Evolutionary conservation across 2,329 filamentous ascomycete genomes (phyloP), one percentile per base, ranked within the genome.

Genomic region (Talaromyces sp.): DNA sequence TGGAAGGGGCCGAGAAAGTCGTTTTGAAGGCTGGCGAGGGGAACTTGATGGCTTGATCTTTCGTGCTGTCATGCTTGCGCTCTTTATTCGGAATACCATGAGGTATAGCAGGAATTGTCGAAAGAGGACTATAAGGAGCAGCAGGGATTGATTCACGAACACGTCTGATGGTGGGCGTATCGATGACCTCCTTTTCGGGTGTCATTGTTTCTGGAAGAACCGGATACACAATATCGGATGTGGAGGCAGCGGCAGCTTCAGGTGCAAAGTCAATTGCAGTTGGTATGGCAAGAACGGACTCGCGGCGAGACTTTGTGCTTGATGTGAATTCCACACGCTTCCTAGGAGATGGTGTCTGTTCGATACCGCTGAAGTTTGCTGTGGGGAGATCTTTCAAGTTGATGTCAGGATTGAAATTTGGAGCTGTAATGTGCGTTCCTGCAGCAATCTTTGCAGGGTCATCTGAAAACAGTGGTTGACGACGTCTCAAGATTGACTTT

Each of bases 321-420:
- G 89, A 89, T 0, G 90, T 92, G 72, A 96, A 97, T 60, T 90
- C 88, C 41, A 96, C 91, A 64, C 86, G 89, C 80, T 96, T 96
- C 76, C 88, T 90, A 27, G 88, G 85, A 37, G 88, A 88, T 8
- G 90, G 90, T 1, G 90, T 92, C 5, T 87, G 88, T 6, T 85
- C 82, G 50, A 43, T 17, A 19, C 83, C 74, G 27, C 70, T 67
- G 3, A 70, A 72, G 37, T 72, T 70, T 11, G 66, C 61, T 31
- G 72, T 70, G 22, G 71, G 72, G 13, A 77, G 68, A 47, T 70
- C 73, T 22, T 61, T 66, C 37, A 88, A 74, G 25, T 82, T 79
- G 70, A 86, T 87, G 37, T 87, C 81, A 13, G 84, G 74, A 47
- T 78, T 74, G 69, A 78, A 79, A 52, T 76, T 73, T 19, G 77